phyloP scores from a whole-genome alignment of 768 basidiomycete genomes.

The Xerocomellus intermedius region DNA sequence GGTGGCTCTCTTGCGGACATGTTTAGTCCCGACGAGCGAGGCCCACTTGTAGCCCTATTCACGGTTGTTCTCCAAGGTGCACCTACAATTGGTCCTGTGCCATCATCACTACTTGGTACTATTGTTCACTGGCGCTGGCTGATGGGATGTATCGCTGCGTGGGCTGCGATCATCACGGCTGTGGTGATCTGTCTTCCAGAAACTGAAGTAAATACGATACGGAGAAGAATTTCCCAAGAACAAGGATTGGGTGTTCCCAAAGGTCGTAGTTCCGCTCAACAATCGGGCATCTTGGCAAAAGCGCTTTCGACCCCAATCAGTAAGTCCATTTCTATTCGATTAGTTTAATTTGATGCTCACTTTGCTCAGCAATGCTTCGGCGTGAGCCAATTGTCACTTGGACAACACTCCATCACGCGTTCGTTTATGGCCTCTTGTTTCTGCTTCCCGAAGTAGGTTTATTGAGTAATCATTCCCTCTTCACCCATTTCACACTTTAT shows the following conservation, averaged over 20 bases:
- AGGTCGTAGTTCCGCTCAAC: neutral
- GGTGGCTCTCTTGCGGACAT: slow-evolving; percentile 26
- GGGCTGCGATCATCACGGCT: slow-evolving; percentile 18
- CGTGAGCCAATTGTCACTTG: slow-evolving; percentile 25
- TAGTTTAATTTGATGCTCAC: neutral
- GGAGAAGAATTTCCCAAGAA: slow-evolving; percentile 10
- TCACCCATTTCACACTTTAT: neutral
- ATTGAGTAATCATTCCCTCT: neutral
- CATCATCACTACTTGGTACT: slow-evolving; percentile 22
- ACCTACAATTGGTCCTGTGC: slow-evolving; percentile 27
- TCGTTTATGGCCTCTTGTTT: slow-evolving; percentile 26
- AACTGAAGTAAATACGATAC: slow-evolving; percentile 20
- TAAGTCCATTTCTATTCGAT: neutral
- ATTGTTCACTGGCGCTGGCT: slow-evolving; percentile 23
- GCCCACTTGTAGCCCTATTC: slow-evolving; percentile 23
- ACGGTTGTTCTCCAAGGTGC: slow-evolving; percentile 27
- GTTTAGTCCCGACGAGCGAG: slow-evolving; percentile 25
- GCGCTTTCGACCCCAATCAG: slow-evolving; percentile 18
- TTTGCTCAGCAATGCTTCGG: slow-evolving; percentile 16
- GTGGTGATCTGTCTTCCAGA: slow-evolving; percentile 21
- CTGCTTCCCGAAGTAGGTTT: slow-evolving; percentile 23
- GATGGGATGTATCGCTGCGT: slow-evolving; percentile 20
- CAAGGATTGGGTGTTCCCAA: neutral
- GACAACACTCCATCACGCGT: slow-evolving; percentile 26
- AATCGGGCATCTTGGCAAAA: slow-evolving; percentile 9